Conservation (phyloP, 495 filamentous ascomycete species). For the Rhypophila decipiens region DNA sequence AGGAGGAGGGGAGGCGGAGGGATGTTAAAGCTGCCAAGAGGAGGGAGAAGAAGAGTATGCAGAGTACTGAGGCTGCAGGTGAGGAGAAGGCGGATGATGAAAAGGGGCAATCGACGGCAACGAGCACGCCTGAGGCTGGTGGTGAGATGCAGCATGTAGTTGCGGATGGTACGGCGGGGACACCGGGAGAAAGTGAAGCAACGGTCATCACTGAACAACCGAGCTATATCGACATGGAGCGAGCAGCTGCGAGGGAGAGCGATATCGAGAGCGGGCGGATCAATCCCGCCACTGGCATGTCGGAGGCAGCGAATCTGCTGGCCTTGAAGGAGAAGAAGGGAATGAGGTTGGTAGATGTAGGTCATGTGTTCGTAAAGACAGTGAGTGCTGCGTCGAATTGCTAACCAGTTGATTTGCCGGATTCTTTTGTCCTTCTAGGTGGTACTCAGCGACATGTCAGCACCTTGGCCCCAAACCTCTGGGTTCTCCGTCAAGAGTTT, state of each 20-base stretch:
- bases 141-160: too few species aligned
- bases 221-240: slow-evolving; percentile 51
- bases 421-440: slow-evolving; percentile 38
- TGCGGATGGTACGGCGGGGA: background rate
- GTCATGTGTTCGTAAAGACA: slow-evolving; percentile 1
- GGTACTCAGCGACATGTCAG: slow-evolving; percentile 97
- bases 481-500: slow-evolving; percentile 78
- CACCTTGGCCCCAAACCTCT: slow-evolving; percentile 76
- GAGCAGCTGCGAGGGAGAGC: slow-evolving; percentile 22
- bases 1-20: slow-evolving; percentile 40
- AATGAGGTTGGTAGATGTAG: slow-evolving; percentile 60
- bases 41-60: slow-evolving; percentile 9
- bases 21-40: background rate
- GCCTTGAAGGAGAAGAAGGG: slow-evolving; percentile 9
- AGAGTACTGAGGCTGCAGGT: background rate
- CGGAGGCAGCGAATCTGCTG: slow-evolving; percentile 15
- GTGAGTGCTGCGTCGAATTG: too few species aligned
- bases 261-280: slow-evolving; percentile 10
- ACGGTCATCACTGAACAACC: slow-evolving; percentile 25
- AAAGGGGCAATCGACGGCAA: background rate
- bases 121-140: background rate
- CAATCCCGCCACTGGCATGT: slow-evolving; percentile 15
- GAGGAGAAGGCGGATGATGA: background rate
- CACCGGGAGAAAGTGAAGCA: slow-evolving; percentile 9
- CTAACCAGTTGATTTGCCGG: background rate